A percentile compares a stretch with the other conserved stretches of the same genome.
Conservation (phyloP, 306 rosid species). For the Amphicarpaea edgeworthii region DNA sequence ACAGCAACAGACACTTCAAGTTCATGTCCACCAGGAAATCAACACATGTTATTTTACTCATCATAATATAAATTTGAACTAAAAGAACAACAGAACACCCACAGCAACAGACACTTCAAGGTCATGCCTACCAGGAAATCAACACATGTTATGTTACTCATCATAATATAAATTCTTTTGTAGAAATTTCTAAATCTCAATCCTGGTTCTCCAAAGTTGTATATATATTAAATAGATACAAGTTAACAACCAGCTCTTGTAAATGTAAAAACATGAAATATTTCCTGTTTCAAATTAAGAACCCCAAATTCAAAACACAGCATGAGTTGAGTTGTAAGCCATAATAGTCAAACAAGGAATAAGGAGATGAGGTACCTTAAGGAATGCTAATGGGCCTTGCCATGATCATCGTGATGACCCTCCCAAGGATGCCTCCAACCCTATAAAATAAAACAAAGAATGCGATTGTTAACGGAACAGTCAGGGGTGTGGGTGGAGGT, state of each 20-base stretch:
- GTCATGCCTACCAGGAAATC: conserved; percentile 49
- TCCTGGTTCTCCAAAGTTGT: neutral
- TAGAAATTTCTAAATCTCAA: neutral
- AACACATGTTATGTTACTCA: conserved; percentile 34
- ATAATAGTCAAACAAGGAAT: too few relatives aligned
- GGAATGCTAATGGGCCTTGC: conserved; percentile 50
- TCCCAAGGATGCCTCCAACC: conserved; percentile 99
- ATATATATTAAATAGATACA: neutral
- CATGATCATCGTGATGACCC: conserved; percentile 83
- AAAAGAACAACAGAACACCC: conserved; percentile 34
- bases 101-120: conserved; percentile 33
- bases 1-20: conserved; percentile 33
- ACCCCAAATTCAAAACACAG: neutral
- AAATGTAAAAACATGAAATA: conserved; percentile 6
- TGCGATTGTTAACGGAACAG: too few relatives aligned
- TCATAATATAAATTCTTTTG: too few relatives aligned
- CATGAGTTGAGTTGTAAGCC: too few relatives aligned
- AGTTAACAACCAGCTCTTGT: neutral
- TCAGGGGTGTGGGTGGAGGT: too few relatives aligned
- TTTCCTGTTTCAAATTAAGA: conserved; percentile 3
- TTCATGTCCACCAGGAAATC: conserved; percentile 48
- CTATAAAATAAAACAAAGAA: conserved; percentile 43
- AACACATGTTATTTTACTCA: conserved; percentile 36
- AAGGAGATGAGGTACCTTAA: conserved; percentile 52
- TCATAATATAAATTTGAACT: neutral